Evolutionary conservation across 1,284 basidiomycete genomes (phyloP).

Genomic region (Cronartium quercuum): DNA sequence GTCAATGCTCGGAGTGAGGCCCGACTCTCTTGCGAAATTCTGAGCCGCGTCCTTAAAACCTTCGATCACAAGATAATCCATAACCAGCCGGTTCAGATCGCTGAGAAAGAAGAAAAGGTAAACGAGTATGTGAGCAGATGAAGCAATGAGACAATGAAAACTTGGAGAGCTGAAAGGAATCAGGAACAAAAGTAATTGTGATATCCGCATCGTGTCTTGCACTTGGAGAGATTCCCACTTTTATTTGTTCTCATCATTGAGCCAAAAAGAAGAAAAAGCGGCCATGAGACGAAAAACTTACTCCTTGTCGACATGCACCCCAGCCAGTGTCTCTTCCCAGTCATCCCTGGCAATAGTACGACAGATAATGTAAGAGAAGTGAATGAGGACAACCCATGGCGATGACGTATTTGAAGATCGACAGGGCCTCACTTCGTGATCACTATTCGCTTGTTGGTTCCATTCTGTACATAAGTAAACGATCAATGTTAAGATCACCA

Average conservation of each 20-base stretch:
- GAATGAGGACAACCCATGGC: not conserved
- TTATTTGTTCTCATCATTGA: slow-evolving; percentile 30
- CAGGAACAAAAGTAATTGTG: slow-evolving; percentile 14
- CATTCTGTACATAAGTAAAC: not conserved
- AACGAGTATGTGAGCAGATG: not conserved
- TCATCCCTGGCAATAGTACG: slow-evolving; percentile 16
- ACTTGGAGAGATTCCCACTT: slow-evolving; percentile 39
- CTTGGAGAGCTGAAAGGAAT: not conserved
- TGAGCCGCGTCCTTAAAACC: slow-evolving; percentile 94
- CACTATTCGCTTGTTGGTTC: not conserved
- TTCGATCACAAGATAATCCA: slow-evolving; percentile 96
- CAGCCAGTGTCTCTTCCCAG: slow-evolving; percentile 22
- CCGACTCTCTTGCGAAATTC: slow-evolving; percentile 82
- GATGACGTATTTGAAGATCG: not conserved
- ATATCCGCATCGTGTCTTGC: slow-evolving; percentile 13
- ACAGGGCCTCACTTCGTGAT: slow-evolving; percentile 5
- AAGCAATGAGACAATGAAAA: not conserved
- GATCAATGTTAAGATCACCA: not conserved
- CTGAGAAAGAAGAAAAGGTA: slow-evolving; percentile 51
- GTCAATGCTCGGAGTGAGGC: slow-evolving; percentile 65
- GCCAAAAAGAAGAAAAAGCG: not conserved
- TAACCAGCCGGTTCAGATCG: slow-evolving; percentile 89
- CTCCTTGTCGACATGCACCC: slow-evolving; percentile 32
- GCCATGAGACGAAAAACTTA: not conserved
- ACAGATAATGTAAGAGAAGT: not conserved